Percentiles rank a stretch among this genome's conserved stretches.
These are phyloP conservation scores for Penicillium lividum DNA, from an alignment of 495 filamentous ascomycete species.

Conservation along the genomic window DNA sequence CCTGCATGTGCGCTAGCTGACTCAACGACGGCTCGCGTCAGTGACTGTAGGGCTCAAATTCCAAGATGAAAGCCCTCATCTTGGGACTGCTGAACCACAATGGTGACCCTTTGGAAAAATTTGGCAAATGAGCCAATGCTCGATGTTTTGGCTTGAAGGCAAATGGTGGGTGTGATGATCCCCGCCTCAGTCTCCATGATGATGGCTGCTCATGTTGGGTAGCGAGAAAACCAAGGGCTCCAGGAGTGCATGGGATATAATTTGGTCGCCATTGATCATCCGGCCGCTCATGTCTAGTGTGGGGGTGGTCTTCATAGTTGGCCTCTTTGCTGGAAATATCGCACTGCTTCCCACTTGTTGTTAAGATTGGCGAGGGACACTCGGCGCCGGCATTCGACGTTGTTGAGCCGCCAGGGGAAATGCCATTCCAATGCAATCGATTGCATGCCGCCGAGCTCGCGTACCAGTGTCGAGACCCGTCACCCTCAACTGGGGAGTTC, in stretches of 20 bases:
- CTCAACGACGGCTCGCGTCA: too few species aligned
- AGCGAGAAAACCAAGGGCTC: not conserved
- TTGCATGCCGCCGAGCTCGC: not conserved
- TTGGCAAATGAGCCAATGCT: conserved; percentile 1
- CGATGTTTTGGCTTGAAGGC: not conserved
- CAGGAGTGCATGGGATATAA: not conserved
- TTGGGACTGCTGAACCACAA: not conserved
- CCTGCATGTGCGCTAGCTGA: too few species aligned
- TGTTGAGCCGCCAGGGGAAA: not conserved
- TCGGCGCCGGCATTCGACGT: not conserved
- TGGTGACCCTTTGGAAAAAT: not conserved
- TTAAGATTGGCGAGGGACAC: not conserved
- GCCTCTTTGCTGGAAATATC: not conserved
- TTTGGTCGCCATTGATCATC: conserved; percentile 2
- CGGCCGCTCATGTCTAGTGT: not conserved
- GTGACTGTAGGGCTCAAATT: too few species aligned
- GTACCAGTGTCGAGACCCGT: not conserved
- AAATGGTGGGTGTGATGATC: not conserved
- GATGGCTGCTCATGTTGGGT: not conserved
- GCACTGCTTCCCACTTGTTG: not conserved
- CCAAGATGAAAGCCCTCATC: too few species aligned
- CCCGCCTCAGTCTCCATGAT: not conserved
- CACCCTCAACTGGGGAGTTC: conserved; percentile 1
- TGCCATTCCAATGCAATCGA: not conserved
- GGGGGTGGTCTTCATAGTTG: not conserved